Evolutionary conservation across 2,329 filamentous ascomycete species (phyloP).

Genomic region (Phaeophleospora eucalypticola): DNA sequence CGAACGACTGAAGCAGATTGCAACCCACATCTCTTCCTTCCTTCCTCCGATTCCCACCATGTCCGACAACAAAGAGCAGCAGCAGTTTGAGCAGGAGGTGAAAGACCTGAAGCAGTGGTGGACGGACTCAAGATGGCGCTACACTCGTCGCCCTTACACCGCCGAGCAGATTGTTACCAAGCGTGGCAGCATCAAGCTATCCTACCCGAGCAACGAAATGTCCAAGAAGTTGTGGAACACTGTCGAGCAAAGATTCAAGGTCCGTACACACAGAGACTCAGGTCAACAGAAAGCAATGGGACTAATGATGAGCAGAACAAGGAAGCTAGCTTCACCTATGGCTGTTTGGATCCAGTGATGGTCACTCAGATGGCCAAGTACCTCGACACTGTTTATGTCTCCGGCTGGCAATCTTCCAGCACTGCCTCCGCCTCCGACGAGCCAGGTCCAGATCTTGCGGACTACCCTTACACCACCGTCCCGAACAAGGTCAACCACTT

Average conservation of each 20-base stretch:
- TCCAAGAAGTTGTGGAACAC: slow-evolving; percentile 94
- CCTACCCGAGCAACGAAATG: slow-evolving; percentile 84
- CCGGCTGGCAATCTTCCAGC: slow-evolving; percentile 96
- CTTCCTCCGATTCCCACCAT: slow-evolving; percentile 23
- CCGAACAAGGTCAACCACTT: slow-evolving; percentile 97
- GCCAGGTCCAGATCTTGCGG: slow-evolving; percentile 93
- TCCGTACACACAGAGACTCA: slow-evolving; percentile 39
- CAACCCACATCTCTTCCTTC: slow-evolving; percentile 22
- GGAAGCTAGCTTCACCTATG: slow-evolving; percentile 90
- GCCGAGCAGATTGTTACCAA: slow-evolving; percentile 97
- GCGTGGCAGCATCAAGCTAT: slow-evolving; percentile 82
- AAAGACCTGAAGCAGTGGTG: slow-evolving; percentile 91
- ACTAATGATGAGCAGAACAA: slow-evolving; percentile 54
- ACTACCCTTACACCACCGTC: slow-evolving; percentile 91
- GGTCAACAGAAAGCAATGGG: neutral
- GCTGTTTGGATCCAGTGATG: slow-evolving; percentile 96
- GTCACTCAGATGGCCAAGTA: slow-evolving; percentile 99
- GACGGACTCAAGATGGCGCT: slow-evolving; percentile 84
- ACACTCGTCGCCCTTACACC: slow-evolving; percentile 88
- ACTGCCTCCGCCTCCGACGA: slow-evolving; percentile 94
- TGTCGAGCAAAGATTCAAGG: slow-evolving; percentile 80
- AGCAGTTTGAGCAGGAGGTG: slow-evolving; percentile 76
- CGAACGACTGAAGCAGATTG: slow-evolving; percentile 33
- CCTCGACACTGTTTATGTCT: slow-evolving; percentile 96
- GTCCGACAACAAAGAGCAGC: slow-evolving; percentile 57